These are phyloP conservation scores for Naganishia sp. DNA, from an alignment of 1,284 basidiomycete species.

Conservation along the genomic window DNA sequence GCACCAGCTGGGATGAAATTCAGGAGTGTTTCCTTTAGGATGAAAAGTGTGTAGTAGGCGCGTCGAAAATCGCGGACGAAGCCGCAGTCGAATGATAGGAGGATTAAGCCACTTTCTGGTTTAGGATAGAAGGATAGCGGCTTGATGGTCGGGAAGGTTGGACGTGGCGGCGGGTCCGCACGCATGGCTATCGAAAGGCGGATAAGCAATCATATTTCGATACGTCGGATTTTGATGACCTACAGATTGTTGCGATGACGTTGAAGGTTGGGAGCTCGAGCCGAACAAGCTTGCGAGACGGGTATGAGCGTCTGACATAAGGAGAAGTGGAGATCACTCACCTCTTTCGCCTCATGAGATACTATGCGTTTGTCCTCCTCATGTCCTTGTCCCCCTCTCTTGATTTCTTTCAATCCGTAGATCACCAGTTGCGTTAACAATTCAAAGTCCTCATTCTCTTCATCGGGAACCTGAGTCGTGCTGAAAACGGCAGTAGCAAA, in stretches of 20 bases:
- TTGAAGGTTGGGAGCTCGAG: conserved; percentile 23
- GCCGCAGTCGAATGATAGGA: conserved; percentile 44
- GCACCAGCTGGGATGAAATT: conserved; percentile 46
- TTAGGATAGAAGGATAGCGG: conserved; percentile 45
- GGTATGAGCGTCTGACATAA: background rate
- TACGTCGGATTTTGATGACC: background rate
- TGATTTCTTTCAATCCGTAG: background rate
- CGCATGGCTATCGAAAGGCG: conserved; percentile 37
- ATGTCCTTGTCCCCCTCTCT: background rate
- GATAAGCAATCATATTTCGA: background rate
- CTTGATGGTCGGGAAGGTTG: conserved; percentile 41
- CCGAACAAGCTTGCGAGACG: conserved; percentile 1
- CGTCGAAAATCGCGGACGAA: conserved; percentile 16
- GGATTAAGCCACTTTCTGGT: conserved; percentile 46
- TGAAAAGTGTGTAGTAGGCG: conserved; percentile 42
- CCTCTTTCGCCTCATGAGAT: conserved; percentile 10
- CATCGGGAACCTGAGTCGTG: background rate
- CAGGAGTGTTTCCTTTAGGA: conserved; percentile 44
- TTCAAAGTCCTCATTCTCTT: conserved; percentile 12
- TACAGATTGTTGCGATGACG: conserved; percentile 14
- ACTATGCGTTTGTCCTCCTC: conserved; percentile 1
- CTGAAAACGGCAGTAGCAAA: conserved; percentile 24
- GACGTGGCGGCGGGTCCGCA: conserved; percentile 51
- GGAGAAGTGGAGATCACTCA: background rate
- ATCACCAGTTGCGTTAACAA: conserved; percentile 13